These are phyloP conservation scores for Smithsoniella earleae DNA, from an alignment of 163 green algal genomes.

Conservation along the genomic window DNA sequence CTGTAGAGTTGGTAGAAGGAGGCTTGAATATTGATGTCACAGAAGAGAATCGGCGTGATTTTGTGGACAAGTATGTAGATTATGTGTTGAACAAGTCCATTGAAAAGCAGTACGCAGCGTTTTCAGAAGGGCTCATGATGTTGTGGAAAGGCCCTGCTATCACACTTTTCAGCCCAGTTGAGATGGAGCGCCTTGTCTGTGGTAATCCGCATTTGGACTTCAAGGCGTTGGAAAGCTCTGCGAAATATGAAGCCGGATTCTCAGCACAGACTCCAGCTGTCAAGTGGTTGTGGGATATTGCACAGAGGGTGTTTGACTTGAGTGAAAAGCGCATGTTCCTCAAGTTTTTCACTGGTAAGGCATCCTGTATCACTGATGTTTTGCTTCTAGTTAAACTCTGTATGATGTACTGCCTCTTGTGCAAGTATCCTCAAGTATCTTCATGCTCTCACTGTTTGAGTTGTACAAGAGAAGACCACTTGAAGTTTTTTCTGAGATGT, in stretches of 20 bases:
- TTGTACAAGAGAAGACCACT: too few relatives aligned
- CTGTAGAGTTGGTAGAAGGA: slow-evolving; percentile 45
- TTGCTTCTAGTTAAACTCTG: background rate
- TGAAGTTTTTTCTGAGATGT: too few relatives aligned
- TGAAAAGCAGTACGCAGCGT: slow-evolving; percentile 70
- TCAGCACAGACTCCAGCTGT: slow-evolving; percentile 46
- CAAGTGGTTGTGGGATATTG: slow-evolving; percentile 79
- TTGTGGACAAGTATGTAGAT: slow-evolving; percentile 72
- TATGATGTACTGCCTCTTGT: too few relatives aligned
- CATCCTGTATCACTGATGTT: background rate
- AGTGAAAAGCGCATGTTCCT: slow-evolving; percentile 82
- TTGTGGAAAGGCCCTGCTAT: slow-evolving; percentile 44
- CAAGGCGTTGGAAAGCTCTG: slow-evolving; percentile 60
- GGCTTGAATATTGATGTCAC: slow-evolving; percentile 50
- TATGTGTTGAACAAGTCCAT: slow-evolving; percentile 55
- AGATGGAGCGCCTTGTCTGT: slow-evolving; percentile 38
- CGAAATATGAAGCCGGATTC: slow-evolving; percentile 81
- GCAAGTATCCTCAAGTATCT: too few relatives aligned
- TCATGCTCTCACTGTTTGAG: too few relatives aligned
- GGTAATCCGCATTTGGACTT: slow-evolving; percentile 67
- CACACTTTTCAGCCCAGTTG: slow-evolving; percentile 65
- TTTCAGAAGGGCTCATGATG: slow-evolving; percentile 74
- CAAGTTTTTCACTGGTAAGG: slow-evolving; percentile 88
- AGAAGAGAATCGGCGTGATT: slow-evolving; percentile 52
- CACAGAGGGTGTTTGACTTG: slow-evolving; percentile 48